A percentile compares a stretch with the other conserved stretches of the same genome.
These are phyloP conservation scores for Vicia villosa DNA, from an alignment of 306 rosid species.

Conservation along the genomic window DNA sequence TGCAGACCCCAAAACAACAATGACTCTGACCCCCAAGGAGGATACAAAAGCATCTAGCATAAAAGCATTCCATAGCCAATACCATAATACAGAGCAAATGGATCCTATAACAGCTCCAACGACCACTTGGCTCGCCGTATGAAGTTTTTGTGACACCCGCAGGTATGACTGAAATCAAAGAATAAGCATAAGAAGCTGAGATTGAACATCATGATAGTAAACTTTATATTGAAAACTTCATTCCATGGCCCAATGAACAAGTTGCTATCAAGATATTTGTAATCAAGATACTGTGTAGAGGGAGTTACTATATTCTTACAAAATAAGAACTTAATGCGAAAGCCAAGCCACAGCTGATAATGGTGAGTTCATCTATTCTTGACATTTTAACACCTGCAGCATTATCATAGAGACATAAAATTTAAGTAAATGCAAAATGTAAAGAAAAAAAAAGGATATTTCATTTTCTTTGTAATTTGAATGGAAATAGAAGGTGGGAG, in stretches of 20 bases:
- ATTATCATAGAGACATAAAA: slow-evolving; percentile 31
- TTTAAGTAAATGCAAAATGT: slow-evolving; percentile 5
- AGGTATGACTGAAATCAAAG: slow-evolving; percentile 64
- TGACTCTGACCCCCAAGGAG: slow-evolving; percentile 46
- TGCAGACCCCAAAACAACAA: slow-evolving; percentile 43
- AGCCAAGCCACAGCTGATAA: slow-evolving; percentile 48
- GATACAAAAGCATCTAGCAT: slow-evolving; percentile 48
- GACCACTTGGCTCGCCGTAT: slow-evolving; percentile 60
- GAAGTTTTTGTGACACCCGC: slow-evolving; percentile 62
- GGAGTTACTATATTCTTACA: slow-evolving; percentile 53
- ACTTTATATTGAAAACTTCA: slow-evolving; percentile 15
- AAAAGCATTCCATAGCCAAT: slow-evolving; percentile 58
- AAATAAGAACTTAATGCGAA: slow-evolving; percentile 67
- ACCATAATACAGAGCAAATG: slow-evolving; percentile 49
- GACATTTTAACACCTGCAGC: slow-evolving; percentile 72
- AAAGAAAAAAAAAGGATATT: no score
- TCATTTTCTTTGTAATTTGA: slow-evolving; percentile 9
- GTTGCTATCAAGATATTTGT: no score
- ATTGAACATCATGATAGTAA: background rate
- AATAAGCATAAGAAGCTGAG: slow-evolving; percentile 14
- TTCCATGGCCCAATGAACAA: background rate
- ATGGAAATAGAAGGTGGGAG: slow-evolving; percentile 27
- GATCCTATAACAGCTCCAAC: slow-evolving; percentile 65
- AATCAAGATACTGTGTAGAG: no score
- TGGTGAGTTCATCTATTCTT: slow-evolving; percentile 55